phyloP scores from a whole-genome alignment of 2,329 filamentous ascomycete species.

The Trichoderma koningii region DNA sequence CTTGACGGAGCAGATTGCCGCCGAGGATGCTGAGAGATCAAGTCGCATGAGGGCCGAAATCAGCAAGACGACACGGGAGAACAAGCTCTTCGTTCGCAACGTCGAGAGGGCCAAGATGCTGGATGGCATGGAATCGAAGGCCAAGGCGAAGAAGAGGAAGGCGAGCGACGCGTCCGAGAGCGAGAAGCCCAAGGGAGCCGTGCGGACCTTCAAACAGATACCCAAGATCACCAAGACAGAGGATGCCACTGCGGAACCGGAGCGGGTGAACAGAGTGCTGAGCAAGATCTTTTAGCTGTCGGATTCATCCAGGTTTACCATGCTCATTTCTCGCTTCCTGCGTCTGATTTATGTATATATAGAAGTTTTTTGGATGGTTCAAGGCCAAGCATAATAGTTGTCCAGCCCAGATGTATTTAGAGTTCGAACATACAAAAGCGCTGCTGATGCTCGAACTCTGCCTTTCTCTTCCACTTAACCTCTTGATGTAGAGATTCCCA shows the following conservation, averaged over 20 bases:
- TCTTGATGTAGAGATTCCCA: not conserved
- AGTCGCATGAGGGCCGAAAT: conserved; percentile 79
- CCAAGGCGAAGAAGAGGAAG: conserved; percentile 47
- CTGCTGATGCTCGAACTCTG: not conserved
- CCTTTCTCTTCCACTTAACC: too few species aligned
- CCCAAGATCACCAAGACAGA: conserved; percentile 56
- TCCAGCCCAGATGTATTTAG: too few species aligned
- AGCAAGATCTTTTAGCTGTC: conserved; percentile 62
- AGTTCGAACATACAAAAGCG: too few species aligned
- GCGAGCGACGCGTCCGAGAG: conserved; percentile 32
- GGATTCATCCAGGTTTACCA: not conserved
- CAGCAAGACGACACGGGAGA: conserved; percentile 72
- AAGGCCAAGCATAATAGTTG: too few species aligned
- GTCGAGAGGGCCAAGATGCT: conserved; percentile 79
- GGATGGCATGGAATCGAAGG: conserved; percentile 66
- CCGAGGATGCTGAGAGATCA: conserved; percentile 77
- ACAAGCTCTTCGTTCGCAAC: conserved; percentile 78
- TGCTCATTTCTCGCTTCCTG: not conserved
- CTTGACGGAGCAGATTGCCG: conserved; percentile 74
- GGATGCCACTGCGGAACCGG: conserved; percentile 50
- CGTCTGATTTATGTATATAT: not conserved
- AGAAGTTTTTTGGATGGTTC: too few species aligned
- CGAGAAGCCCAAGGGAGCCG: conserved; percentile 32
- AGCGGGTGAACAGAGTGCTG: conserved; percentile 60
- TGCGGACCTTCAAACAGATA: conserved; percentile 66